Evolutionary conservation across 768 basidiomycete species (phyloP).

Genomic region (Strobilomyces echinocephalus): DNA sequence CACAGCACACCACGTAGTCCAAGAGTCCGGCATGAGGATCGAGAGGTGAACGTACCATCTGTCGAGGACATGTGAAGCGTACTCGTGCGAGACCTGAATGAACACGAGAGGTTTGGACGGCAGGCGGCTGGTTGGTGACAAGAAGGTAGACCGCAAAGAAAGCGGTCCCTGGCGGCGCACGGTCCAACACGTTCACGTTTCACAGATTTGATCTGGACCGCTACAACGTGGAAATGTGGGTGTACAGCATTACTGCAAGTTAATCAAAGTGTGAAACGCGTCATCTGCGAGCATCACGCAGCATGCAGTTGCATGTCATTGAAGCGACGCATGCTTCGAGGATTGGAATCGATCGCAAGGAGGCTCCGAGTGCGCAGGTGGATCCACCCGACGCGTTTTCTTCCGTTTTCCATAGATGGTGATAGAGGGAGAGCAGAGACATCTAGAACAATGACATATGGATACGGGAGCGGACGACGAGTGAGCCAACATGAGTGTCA

Average conservation of each 20-base stretch:
- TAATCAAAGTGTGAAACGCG: conserved; percentile 2
- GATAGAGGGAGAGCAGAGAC: background rate
- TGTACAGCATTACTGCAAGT: conserved; percentile 15
- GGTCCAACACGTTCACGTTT: conserved; percentile 1
- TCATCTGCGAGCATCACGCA: conserved; percentile 7
- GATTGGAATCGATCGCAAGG: background rate
- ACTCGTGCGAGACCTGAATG: conserved; percentile 7
- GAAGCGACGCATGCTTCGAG: background rate
- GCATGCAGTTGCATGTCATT: conserved; percentile 12
- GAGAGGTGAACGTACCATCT: conserved; percentile 10
- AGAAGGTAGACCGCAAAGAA: conserved; percentile 3
- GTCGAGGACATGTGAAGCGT: conserved; percentile 16
- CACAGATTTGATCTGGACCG: conserved; percentile 7
- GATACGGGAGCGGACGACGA: background rate
- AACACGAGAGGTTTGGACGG: background rate
- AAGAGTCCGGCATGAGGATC: background rate
- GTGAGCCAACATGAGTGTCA: background rate
- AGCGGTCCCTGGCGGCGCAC: background rate
- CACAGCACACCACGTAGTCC: background rate
- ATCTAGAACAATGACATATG: too few species aligned
- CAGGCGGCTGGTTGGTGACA: conserved; percentile 1
- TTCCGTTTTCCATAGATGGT: background rate
- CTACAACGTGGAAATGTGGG: conserved; percentile 11
- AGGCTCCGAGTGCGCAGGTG: background rate
- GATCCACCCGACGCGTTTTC: conserved; percentile 1